These are phyloP conservation scores for Tillandsia leiboldiana DNA, from an alignment of 176 grass and related monocot species.

Conservation along the genomic window DNA sequence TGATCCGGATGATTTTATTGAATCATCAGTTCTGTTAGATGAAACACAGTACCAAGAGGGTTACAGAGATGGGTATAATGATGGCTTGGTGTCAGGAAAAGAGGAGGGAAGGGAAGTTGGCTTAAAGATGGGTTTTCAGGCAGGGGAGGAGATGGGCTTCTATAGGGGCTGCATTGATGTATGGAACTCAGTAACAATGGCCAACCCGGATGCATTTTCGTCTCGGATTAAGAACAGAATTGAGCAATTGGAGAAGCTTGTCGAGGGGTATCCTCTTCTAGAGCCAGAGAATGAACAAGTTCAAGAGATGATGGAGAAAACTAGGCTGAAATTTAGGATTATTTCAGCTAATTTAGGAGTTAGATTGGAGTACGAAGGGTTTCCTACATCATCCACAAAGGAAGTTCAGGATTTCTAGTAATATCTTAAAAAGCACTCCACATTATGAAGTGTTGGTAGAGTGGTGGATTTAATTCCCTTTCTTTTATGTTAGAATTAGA, in stretches of 20 bases:
- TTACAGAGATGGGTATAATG: conserved; percentile 53
- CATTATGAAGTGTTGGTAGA: no score
- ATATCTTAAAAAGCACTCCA: background rate
- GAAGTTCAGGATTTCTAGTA: conserved; percentile 35
- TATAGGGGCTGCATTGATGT: conserved; percentile 62
- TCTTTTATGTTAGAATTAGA: no score
- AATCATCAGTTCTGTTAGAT: conserved; percentile 49
- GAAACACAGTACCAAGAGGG: conserved; percentile 58
- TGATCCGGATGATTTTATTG: conserved; percentile 40
- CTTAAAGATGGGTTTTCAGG: conserved; percentile 57
- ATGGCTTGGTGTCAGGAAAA: conserved; percentile 48
- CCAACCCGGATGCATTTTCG: conserved; percentile 45
- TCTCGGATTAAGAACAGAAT: conserved; percentile 50
- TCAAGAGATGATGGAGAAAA: conserved; percentile 53
- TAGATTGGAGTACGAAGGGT: conserved; percentile 58
- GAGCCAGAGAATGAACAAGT: conserved; percentile 58
- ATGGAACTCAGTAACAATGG: conserved; percentile 36
- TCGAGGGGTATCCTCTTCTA: conserved; percentile 37
- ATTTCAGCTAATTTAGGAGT: conserved; percentile 52
- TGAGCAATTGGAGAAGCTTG: conserved; percentile 39
- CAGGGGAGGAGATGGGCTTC: conserved; percentile 76
- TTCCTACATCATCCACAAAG: conserved; percentile 25
- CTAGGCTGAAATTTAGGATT: conserved; percentile 63
- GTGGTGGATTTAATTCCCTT: no score
- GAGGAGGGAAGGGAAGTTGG: conserved; percentile 62